phyloP scores from a whole-genome alignment of 441 rosid genomes.

The Geranium incanum region DNA sequence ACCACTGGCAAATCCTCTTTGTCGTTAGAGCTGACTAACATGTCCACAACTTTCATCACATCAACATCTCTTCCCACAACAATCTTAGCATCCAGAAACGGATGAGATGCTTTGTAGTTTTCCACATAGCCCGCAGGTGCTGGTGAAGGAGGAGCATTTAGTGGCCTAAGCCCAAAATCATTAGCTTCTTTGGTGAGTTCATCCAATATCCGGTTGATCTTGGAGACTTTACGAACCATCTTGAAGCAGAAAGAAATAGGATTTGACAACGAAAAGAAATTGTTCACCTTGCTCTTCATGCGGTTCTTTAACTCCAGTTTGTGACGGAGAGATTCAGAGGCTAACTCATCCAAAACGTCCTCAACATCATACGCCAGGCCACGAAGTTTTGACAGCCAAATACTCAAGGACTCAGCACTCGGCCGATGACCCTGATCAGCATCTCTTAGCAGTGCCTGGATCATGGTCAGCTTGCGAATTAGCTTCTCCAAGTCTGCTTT shows the following conservation, averaged over 20 bases:
- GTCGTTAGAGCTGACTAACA: neutral
- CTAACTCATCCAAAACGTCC: neutral
- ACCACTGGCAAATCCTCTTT: slow-evolving; percentile 8
- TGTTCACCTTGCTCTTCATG: neutral
- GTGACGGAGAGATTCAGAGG: neutral
- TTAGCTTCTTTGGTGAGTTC: neutral
- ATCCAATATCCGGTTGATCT: neutral
- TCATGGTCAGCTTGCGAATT: neutral
- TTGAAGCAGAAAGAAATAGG: neutral
- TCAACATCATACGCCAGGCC: slow-evolving; percentile 3
- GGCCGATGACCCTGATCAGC: slow-evolving; percentile 10
- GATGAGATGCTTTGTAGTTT: neutral
- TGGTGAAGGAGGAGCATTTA: neutral
- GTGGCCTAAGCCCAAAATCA: neutral
- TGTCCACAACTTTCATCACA: neutral
- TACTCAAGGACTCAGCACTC: neutral
- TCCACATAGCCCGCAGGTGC: neutral
- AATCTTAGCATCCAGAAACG: neutral
- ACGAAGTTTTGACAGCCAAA: slow-evolving; percentile 8
- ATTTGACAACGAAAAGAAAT: neutral
- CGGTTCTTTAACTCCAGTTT: neutral
- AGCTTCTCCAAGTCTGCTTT: slow-evolving; percentile 9
- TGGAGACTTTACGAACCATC: neutral
- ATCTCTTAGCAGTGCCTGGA: neutral
- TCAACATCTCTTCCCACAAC: slow-evolving; percentile 8